A percentile compares a stretch with the other conserved stretches of the same genome.
Evolutionary conservation across 1,284 basidiomycete genomes (phyloP).

Genomic region (Cutaneotrichosporon sp.): DNA sequence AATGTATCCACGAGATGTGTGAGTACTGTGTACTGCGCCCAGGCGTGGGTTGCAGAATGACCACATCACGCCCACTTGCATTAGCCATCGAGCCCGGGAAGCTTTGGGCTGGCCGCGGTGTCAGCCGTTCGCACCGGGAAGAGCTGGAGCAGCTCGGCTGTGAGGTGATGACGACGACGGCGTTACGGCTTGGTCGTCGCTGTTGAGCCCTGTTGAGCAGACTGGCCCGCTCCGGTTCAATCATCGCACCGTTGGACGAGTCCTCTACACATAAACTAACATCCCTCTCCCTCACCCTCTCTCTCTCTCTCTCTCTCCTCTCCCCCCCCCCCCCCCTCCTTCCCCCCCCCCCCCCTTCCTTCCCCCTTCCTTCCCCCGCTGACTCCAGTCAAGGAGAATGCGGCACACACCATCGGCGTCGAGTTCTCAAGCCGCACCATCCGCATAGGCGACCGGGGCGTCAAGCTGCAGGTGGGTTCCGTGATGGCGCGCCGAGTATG

Average conservation of each 20-base stretch:
- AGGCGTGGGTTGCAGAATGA: background rate
- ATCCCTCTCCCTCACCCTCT: too few relatives aligned
- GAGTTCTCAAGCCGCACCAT: conserved; percentile 89
- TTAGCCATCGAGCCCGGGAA: background rate
- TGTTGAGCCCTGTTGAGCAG: too few relatives aligned
- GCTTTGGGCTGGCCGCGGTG: background rate
- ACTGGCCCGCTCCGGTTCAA: too few relatives aligned
- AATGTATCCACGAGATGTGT: conserved; percentile 94
- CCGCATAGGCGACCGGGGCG: conserved; percentile 83
- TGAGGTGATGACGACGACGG: too few relatives aligned
- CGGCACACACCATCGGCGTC: conserved; percentile 95
- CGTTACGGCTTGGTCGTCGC: too few relatives aligned
- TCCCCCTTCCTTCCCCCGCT: background rate
- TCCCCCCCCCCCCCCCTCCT: too few relatives aligned
- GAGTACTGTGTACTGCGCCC: conserved; percentile 47
- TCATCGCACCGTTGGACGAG: too few relatives aligned
- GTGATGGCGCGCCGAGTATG: background rate
- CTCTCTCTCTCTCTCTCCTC: too few relatives aligned
- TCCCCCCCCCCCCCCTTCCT: too few relatives aligned
- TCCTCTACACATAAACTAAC: too few relatives aligned
- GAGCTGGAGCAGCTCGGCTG: too few relatives aligned
- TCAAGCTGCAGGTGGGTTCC: conserved; percentile 81
- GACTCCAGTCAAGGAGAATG: conserved; percentile 83
- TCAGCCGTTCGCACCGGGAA: too few relatives aligned
- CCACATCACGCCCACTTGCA: background rate